Percentiles rank a stretch among this genome's conserved stretches.
These are phyloP conservation scores for Pochonia chlamydosporia DNA, from an alignment of 2,329 filamentous ascomycete species.

Conservation along the genomic window DNA sequence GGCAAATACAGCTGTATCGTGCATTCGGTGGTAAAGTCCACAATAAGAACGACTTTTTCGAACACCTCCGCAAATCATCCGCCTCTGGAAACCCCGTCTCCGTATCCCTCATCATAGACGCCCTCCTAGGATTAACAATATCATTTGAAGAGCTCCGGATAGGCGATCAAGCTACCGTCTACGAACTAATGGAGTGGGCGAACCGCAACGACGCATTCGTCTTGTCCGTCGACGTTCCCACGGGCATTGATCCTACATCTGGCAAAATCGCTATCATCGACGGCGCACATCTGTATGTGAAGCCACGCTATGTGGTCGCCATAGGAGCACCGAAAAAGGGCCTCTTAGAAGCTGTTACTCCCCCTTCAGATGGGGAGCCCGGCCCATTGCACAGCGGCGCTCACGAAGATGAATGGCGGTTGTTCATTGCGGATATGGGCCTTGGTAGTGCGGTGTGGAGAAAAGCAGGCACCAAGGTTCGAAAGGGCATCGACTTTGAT, in stretches of 20 bases:
- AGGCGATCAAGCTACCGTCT: conserved; percentile 75
- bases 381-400: conserved; percentile 22
- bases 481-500: conserved; percentile 84
- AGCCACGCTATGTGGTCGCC: conserved; percentile 75
- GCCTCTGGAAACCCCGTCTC: conserved; percentile 39
- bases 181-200: conserved; percentile 89
- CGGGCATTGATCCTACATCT: conserved; percentile 75
- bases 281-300: conserved; percentile 71
- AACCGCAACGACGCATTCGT: conserved; percentile 81
- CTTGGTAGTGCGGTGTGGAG: conserved; percentile 78
- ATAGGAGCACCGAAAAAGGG: conserved; percentile 85
- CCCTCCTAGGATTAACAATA: conserved; percentile 77
- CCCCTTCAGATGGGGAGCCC: conserved; percentile 33
- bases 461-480: conserved; percentile 73
- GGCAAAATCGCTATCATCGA: conserved; percentile 64
- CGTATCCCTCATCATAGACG: conserved; percentile 81
- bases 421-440: conserved; percentile 84
- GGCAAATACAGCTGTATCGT: conserved; percentile 78
- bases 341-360: conserved; percentile 68
- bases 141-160: conserved; percentile 84
- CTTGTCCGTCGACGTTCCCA: conserved; percentile 85
- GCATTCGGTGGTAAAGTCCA: conserved; percentile 73
- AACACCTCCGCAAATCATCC: conserved; percentile 46
- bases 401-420: conserved; percentile 62
- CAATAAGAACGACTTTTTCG: conserved; percentile 55